Conservation (phyloP, 768 basidiomycete species). For the Leucosporidium scottii region DNA sequence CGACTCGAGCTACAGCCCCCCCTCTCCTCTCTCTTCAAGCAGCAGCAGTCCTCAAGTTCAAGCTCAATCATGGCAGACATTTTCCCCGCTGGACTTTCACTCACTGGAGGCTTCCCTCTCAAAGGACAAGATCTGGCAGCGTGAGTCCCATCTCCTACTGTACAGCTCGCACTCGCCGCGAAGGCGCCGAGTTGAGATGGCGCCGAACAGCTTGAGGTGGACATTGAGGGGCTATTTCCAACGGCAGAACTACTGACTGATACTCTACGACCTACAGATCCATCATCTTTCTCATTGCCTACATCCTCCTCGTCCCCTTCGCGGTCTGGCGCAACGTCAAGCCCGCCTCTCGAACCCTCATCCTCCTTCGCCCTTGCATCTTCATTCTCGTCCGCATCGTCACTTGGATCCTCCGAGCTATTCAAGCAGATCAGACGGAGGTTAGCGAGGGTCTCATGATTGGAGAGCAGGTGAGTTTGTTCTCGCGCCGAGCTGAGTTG, state of each 20-base stretch:
- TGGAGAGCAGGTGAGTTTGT: neutral
- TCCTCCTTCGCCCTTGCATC: neutral
- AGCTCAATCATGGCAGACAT: neutral
- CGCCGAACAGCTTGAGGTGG: too few relatives aligned
- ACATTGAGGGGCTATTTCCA: too few relatives aligned
- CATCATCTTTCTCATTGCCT: neutral
- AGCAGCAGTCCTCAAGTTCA: too few relatives aligned
- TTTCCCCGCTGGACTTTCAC: neutral
- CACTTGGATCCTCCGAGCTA: neutral
- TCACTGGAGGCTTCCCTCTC: neutral
- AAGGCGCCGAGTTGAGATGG: too few relatives aligned
- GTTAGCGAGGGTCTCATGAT: neutral
- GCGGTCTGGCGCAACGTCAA: neutral
- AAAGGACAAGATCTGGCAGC: neutral
- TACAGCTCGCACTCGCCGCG: too few relatives aligned
- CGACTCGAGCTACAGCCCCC: too few relatives aligned
- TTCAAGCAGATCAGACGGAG: neutral
- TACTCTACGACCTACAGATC: neutral
- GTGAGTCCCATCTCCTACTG: too few relatives aligned
- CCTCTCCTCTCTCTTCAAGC: too few relatives aligned
- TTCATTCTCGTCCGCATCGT: neutral
- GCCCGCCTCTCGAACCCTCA: neutral
- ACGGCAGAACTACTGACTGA: too few relatives aligned
- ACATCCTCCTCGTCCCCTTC: neutral
- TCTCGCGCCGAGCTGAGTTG: neutral